Conservation (phyloP, 169 alveolate species). For the Plasmodium fragile region DNA sequence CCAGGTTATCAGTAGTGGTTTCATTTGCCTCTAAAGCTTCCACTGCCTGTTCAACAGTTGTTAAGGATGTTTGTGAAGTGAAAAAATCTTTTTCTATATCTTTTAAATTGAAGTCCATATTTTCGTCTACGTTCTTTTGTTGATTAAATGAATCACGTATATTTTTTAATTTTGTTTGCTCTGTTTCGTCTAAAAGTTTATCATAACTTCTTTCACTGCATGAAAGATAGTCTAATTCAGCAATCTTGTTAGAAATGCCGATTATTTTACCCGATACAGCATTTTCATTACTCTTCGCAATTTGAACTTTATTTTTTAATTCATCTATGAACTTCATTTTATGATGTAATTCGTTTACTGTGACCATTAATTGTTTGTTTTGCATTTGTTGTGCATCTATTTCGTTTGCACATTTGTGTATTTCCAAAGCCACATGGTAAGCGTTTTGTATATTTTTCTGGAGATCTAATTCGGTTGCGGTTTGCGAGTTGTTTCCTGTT, state of each 20-base stretch:
- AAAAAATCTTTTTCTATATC: background rate
- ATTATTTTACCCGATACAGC: background rate
- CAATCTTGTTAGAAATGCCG: background rate
- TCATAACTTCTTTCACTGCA: background rate
- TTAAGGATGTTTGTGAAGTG: background rate
- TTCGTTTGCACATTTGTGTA: background rate
- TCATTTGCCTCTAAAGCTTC: background rate
- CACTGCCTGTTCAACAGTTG: background rate
- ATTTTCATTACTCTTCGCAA: background rate
- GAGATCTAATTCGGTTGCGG: background rate
- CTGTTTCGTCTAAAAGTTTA: background rate
- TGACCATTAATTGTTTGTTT: background rate
- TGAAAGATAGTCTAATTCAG: background rate
- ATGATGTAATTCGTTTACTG: background rate
- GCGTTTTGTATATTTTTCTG: background rate
- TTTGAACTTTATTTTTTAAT: background rate
- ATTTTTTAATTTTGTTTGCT: background rate
- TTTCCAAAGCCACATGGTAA: background rate
- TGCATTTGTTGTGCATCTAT: background rate
- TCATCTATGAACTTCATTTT: background rate
- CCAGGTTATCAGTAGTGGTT: background rate
- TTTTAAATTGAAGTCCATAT: background rate
- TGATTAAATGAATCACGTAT: background rate
- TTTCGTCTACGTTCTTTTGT: background rate
- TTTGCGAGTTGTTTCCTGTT: background rate